Conservation (phyloP, 345 rosid species). For the Pistacia atlantica region DNA sequence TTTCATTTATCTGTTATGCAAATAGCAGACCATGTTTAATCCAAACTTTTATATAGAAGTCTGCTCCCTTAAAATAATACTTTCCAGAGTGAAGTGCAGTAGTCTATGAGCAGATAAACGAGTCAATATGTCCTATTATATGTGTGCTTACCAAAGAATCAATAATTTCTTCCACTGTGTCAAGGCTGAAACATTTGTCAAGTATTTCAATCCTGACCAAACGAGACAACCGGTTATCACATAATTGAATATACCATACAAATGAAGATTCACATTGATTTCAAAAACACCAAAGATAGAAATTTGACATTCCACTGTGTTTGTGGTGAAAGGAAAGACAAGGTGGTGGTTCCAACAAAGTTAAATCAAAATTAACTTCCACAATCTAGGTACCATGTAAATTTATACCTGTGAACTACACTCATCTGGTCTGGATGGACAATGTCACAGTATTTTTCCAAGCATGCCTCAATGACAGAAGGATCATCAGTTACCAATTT, state of each 20-base stretch:
- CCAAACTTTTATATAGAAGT: no score
- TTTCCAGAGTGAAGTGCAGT: neutral
- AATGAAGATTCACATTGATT: neutral
- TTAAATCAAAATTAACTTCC: neutral
- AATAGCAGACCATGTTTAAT: no score
- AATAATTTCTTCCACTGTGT: constrained; percentile 86
- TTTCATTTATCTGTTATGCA: no score
- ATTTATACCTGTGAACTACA: constrained; percentile 67
- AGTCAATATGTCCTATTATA: neutral
- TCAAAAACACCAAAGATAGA: neutral
- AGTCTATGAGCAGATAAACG: neutral
- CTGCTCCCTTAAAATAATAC: no score
- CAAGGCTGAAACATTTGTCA: constrained; percentile 79
- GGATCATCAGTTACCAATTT: constrained; percentile 82
- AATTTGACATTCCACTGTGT: neutral
- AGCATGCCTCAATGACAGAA: constrained; percentile 68
- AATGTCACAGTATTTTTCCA: constrained; percentile 66
- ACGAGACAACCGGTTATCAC: constrained; percentile 7
- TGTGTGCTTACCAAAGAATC: constrained; percentile 64
- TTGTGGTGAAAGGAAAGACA: neutral
- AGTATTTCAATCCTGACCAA: constrained; percentile 59
- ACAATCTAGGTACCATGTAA: neutral
- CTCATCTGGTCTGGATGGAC: constrained; percentile 66
- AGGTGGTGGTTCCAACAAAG: neutral
- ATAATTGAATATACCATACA: constrained; percentile 1